Conservation (phyloP, 352 stramenopile genomes). For the Peronospora belbahrii region DNA sequence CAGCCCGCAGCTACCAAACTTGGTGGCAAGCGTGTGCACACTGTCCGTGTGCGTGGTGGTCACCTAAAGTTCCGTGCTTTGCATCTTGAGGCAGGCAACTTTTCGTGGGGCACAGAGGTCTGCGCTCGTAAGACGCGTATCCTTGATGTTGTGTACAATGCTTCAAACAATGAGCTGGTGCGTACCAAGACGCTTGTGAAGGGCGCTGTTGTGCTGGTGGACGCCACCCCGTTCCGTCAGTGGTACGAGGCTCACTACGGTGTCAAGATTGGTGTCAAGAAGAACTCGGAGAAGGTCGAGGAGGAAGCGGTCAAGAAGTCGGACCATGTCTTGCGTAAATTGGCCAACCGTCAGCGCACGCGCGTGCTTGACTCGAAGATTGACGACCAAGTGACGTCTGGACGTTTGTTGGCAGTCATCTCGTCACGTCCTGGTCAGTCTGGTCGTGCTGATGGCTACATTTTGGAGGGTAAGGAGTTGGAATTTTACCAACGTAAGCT, state of each 20-base stretch:
- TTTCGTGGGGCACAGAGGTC: constrained; percentile 98
- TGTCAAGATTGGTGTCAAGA: constrained; percentile 86
- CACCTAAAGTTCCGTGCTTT: constrained; percentile 99
- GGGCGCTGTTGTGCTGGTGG: constrained; percentile 96
- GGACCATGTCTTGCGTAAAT: constrained; percentile 89
- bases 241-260: constrained; percentile 99
- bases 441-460: constrained; percentile 96
- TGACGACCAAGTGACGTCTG: constrained; percentile 95
- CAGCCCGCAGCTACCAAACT: constrained; percentile 98
- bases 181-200: constrained; percentile 99
- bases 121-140: constrained; percentile 98
- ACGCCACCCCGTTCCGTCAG: constrained; percentile 98
- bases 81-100: constrained; percentile 98
- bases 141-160: constrained; percentile 99
- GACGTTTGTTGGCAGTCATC: constrained; percentile 95
- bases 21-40: constrained; percentile 93
- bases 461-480: constrained; percentile 99
- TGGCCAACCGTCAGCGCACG: constrained; percentile 89
- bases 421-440: constrained; percentile 97
- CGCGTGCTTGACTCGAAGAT: constrained; percentile 91
- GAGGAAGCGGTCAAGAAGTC: constrained; percentile 91
- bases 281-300: constrained; percentile 70
- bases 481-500: constrained; percentile 99
- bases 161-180: constrained; percentile 99
- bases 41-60: constrained; percentile 93